phyloP scores from a whole-genome alignment of 371 early-diverging fungal genomes.

The Mortierella sp. region DNA sequence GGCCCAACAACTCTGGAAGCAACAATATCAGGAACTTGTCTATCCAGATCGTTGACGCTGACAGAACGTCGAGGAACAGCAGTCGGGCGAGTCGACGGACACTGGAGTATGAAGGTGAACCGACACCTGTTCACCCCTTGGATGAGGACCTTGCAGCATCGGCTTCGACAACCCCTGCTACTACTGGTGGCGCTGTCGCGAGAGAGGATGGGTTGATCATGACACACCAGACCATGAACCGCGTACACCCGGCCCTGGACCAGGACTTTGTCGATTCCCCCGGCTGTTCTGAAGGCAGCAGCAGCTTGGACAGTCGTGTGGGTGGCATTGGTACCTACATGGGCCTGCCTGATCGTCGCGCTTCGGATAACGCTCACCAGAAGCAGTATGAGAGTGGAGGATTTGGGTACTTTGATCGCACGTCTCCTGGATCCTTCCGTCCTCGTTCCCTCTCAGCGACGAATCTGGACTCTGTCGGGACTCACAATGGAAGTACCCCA shows the following conservation, averaged over 20 bases:
- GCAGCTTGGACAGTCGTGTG: slow-evolving; percentile 16
- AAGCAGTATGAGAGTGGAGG: neutral
- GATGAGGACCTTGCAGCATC: slow-evolving; percentile 16
- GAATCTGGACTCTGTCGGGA: slow-evolving; percentile 21
- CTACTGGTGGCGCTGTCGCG: neutral
- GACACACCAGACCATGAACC: slow-evolving; percentile 52
- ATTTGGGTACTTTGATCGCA: neutral
- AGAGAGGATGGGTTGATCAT: neutral
- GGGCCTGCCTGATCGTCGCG: neutral
- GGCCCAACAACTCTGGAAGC: neutral
- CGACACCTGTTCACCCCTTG: slow-evolving; percentile 35
- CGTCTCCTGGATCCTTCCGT: slow-evolving; percentile 12
- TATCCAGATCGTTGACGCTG: slow-evolving; percentile 29
- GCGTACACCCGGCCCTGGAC: slow-evolving; percentile 36
- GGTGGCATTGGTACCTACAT: neutral
- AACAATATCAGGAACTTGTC: slow-evolving; percentile 47
- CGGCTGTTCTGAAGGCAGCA: slow-evolving; percentile 6
- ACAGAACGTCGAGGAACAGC: neutral
- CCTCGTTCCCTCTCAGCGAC: slow-evolving; percentile 47
- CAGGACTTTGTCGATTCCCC: slow-evolving; percentile 26
- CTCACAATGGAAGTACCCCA: neutral
- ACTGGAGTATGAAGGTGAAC: slow-evolving; percentile 30
- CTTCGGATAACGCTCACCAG: neutral
- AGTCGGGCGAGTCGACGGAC: slow-evolving; percentile 12
- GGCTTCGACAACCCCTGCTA: neutral